Evolutionary conservation across 768 basidiomycete genomes (phyloP).

Genomic region (Symmetrospora coprosmae): DNA sequence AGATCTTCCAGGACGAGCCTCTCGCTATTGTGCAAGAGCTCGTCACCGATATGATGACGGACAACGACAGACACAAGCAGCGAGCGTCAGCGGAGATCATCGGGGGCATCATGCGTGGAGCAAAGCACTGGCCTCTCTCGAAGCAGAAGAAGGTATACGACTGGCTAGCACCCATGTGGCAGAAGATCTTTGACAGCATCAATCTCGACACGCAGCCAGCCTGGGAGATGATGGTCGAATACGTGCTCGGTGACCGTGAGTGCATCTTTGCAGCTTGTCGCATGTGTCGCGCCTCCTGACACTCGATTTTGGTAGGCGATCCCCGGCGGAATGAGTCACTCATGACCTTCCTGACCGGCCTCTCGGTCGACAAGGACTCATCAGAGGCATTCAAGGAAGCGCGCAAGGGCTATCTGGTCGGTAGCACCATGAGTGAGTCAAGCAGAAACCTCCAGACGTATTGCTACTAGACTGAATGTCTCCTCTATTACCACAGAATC

Average conservation of each 20-base stretch:
- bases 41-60: conserved; percentile 48
- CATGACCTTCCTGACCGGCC: conserved; percentile 55
- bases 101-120: conserved; percentile 47
- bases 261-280: not conserved
- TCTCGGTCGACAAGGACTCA: conserved; percentile 57
- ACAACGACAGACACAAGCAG: conserved; percentile 72
- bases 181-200: conserved; percentile 53
- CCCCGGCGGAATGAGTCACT: conserved; percentile 68
- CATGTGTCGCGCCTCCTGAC: not conserved
- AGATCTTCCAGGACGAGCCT: conserved; percentile 55
- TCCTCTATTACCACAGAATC: conserved; percentile 61
- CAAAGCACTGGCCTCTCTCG: conserved; percentile 71
- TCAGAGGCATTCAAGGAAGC: conserved; percentile 66
- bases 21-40: conserved; percentile 51
- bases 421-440: conserved; percentile 3
- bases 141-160: conserved; percentile 58
- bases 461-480: conserved; percentile 38
- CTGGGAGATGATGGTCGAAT: conserved; percentile 71
- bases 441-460: not conserved
- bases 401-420: conserved; percentile 28
- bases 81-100: conserved; percentile 72
- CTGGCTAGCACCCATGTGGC: conserved; percentile 61
- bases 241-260: conserved; percentile 25
- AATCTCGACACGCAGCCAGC: conserved; percentile 66
- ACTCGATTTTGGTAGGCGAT: conserved; percentile 53